Conservation (phyloP, 345 rosid species). For the Populus davidiana region DNA sequence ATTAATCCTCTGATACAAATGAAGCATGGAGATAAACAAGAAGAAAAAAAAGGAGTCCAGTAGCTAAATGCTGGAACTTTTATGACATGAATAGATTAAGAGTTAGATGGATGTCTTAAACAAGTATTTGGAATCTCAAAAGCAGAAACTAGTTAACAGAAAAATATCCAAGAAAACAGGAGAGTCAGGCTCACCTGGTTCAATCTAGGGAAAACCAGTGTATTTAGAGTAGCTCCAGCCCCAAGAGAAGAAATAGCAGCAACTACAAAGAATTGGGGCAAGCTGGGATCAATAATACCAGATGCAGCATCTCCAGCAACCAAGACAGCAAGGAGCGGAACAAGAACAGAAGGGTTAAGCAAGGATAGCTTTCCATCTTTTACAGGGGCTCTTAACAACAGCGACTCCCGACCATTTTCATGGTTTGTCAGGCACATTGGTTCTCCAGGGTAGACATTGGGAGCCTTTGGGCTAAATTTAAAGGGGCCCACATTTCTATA, state of each 20-base stretch:
- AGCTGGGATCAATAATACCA: slow-evolving; percentile 72
- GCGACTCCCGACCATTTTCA: slow-evolving; percentile 62
- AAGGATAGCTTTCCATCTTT: slow-evolving; percentile 59
- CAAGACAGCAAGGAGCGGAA: slow-evolving; percentile 69
- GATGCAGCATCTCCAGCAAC: slow-evolving; percentile 94
- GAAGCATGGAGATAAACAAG: background rate
- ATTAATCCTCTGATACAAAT: background rate
- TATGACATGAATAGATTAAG: background rate
- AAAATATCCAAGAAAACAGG: slow-evolving; percentile 1
- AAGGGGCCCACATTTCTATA: slow-evolving; percentile 81
- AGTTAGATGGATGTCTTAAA: background rate
- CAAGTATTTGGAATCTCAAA: slow-evolving; percentile 8
- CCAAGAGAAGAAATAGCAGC: slow-evolving; percentile 71
- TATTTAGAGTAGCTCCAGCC: slow-evolving; percentile 67
- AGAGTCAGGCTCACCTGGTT: slow-evolving; percentile 47
- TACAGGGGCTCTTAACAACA: slow-evolving; percentile 64
- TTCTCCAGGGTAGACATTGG: slow-evolving; percentile 76
- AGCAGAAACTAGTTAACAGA: background rate
- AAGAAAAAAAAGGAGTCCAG: background rate
- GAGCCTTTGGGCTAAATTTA: slow-evolving; percentile 71
- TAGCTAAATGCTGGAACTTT: background rate
- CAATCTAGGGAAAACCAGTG: slow-evolving; percentile 57
- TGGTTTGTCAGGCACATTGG: slow-evolving; percentile 91
- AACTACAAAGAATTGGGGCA: slow-evolving; percentile 79
- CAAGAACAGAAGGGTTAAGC: slow-evolving; percentile 54